Conservation (phyloP, 805 yeast species). For the Monosporozyma aerobia region DNA sequence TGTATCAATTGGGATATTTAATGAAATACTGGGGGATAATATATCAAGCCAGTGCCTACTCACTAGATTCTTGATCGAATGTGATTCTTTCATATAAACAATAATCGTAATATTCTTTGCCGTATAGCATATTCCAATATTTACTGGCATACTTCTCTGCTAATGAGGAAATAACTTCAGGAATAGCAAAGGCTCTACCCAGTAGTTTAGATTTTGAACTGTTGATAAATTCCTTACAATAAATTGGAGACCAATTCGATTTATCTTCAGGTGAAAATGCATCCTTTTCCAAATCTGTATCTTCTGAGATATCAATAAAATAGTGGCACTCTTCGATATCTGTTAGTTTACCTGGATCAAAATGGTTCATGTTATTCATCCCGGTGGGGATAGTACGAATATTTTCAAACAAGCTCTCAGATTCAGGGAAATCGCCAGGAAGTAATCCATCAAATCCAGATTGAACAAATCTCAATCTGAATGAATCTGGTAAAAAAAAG, state of each 20-base stretch:
- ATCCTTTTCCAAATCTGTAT: conserved; percentile 36
- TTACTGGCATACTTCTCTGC: conserved; percentile 7
- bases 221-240: conserved; percentile 44
- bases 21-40: neutral
- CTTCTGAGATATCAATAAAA: conserved; percentile 53
- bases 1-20: neutral
- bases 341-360: conserved; percentile 49
- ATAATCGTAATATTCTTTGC: conserved; percentile 41
- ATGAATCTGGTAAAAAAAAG: conserved; percentile 59
- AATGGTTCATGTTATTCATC: conserved; percentile 69
- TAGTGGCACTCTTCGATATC: conserved; percentile 52
- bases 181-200: conserved; percentile 47
- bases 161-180: conserved; percentile 31
- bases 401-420: conserved; percentile 19
- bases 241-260: conserved; percentile 38
- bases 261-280: conserved; percentile 30
- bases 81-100: conserved; percentile 34
- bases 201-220: conserved; percentile 45
- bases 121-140: conserved; percentile 16
- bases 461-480: conserved; percentile 56
- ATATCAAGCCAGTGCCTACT: neutral
- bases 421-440: conserved; percentile 76
- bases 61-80: neutral
- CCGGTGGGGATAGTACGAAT: conserved; percentile 47
- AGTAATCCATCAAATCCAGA: conserved; percentile 80